Evolutionary conservation across 2,329 filamentous ascomycete genomes (phyloP), one percentile per base, ranked within the genome.

Genomic region (Xylariaceae sp.): DNA sequence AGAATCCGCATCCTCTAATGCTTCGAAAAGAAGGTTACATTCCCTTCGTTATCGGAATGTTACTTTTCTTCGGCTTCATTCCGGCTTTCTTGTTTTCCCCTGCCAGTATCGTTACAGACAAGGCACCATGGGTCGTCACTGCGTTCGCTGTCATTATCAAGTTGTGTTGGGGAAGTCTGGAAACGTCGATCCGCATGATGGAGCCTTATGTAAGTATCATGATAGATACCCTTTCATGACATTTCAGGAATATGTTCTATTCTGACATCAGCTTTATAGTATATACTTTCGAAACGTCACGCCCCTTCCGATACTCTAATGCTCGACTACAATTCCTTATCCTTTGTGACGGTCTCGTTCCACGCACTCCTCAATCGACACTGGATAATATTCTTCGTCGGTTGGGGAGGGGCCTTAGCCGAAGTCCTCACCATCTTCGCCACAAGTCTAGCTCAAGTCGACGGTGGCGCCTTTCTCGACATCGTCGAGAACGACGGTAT

Each of bases 401-500:
- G 85, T 0, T 77, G 85, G 21, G 84, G 86, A 6, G 83, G 82
- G 20, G 74, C 91, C 16, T 71, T 92, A 58, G 78, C 85, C 0
- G 88, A 94, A 63, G 73, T 89, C 6, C 67, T 88, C 11, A 88
- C 83, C 0, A 80, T 88, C 22, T 75, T 86, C 52, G 77, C 83
- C 2, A 82, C 82, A 2, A 80, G 79, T 19, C 76, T 88, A 37
- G 79, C 78, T 1, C 77, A 75, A 3, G 81, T 86, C 11, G 79
- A 84, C 52, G 83, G 83, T 10, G 71, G 71, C 22, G 75, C 78
- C 38, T 85, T 86, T 53, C 54, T 81, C 5, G 56, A 57, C n/a
- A 53, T 67, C 14, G 22, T 63, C 35, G 39, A 42, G 3, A 47
- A 27, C 6, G 38, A 23, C 22, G 19, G 23, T 16, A 49, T 49